phyloP scores from a whole-genome alignment of 2,329 filamentous ascomycete genomes.

The Phyllosticta capitalensis region DNA sequence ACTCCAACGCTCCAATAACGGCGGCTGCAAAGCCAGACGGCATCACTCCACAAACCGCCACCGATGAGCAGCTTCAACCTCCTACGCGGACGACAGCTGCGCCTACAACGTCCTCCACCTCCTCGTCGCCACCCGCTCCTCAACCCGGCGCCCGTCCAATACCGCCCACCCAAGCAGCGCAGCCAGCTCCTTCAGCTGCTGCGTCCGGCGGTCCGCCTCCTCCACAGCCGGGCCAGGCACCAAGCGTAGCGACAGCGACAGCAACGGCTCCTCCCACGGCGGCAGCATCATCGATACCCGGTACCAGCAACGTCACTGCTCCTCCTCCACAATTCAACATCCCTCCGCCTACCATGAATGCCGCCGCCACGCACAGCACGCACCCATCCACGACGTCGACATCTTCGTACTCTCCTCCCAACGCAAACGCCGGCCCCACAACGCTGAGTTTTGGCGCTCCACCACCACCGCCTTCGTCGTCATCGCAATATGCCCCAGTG shows the following conservation, averaged over 20 bases:
- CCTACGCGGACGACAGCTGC: constrained; percentile 29
- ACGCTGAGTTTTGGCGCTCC: constrained; percentile 28
- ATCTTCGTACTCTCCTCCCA: constrained; percentile 5
- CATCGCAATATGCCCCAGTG: background rate
- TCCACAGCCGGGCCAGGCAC: constrained; percentile 35
- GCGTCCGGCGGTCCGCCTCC: constrained; percentile 21
- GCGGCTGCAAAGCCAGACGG: constrained; percentile 13
- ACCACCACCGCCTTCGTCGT: background rate
- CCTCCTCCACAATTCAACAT: constrained; percentile 32
- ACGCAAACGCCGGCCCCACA: constrained; percentile 25
- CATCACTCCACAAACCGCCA: constrained; percentile 22
- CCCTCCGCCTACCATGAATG: constrained; percentile 28
- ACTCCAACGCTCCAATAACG: constrained; percentile 38
- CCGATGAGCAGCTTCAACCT: constrained; percentile 21
- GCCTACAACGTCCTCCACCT: constrained; percentile 17
- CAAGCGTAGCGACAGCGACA: constrained; percentile 18
- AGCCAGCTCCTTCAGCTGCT: background rate
- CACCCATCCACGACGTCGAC: constrained; percentile 17
- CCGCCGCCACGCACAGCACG: constrained; percentile 22
- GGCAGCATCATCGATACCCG: constrained; percentile 22
- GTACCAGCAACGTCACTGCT: constrained; percentile 19
- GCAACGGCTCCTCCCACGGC: constrained; percentile 16
- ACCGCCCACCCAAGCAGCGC: constrained; percentile 8
- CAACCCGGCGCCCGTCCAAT: constrained; percentile 22
- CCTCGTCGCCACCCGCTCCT: constrained; percentile 22